Evolutionary conservation across 805 yeast genomes (phyloP).

Genomic region (Brettanomyces nanus): DNA sequence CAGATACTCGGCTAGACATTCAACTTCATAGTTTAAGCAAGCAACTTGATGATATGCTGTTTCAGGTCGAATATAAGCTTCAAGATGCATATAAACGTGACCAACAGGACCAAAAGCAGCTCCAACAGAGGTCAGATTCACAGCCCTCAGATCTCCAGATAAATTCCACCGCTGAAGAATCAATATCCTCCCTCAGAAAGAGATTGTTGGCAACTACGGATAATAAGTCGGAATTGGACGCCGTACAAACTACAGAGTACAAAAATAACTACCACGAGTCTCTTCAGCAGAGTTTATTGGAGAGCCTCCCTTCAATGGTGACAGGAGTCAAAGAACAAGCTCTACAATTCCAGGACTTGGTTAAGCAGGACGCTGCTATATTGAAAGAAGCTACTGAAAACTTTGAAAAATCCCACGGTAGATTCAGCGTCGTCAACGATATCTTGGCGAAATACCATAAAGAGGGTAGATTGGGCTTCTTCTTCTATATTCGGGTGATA

Average conservation of each 20-base stretch:
- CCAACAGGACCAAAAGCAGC: conserved; percentile 2
- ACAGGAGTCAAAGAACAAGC: conserved; percentile 24
- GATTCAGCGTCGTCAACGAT: conserved; percentile 20
- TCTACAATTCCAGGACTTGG: conserved; percentile 23
- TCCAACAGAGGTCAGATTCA: neutral
- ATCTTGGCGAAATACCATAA: conserved; percentile 23
- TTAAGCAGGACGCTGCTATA: conserved; percentile 25
- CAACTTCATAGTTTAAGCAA: conserved; percentile 10
- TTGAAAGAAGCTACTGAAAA: conserved; percentile 27
- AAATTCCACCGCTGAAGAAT: conserved; percentile 12
- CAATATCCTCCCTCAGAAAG: conserved; percentile 20
- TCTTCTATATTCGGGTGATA: conserved; percentile 25
- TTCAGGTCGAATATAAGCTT: conserved; percentile 13
- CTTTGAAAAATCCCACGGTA: conserved; percentile 24
- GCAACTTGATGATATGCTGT: conserved; percentile 9
- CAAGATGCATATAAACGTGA: conserved; percentile 2
- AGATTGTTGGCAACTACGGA: conserved; percentile 20
- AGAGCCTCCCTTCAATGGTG: conserved; percentile 26
- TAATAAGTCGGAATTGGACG: conserved; percentile 20
- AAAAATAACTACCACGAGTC: conserved; percentile 25
- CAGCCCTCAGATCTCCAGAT: conserved; percentile 4
- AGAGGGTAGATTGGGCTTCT: conserved; percentile 24
- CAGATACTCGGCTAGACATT: conserved; percentile 1
- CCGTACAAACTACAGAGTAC: conserved; percentile 14
- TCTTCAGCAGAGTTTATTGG: conserved; percentile 25